Conservation (phyloP, 2,329 filamentous ascomycete species). For the Diaporthe citriasiana region DNA sequence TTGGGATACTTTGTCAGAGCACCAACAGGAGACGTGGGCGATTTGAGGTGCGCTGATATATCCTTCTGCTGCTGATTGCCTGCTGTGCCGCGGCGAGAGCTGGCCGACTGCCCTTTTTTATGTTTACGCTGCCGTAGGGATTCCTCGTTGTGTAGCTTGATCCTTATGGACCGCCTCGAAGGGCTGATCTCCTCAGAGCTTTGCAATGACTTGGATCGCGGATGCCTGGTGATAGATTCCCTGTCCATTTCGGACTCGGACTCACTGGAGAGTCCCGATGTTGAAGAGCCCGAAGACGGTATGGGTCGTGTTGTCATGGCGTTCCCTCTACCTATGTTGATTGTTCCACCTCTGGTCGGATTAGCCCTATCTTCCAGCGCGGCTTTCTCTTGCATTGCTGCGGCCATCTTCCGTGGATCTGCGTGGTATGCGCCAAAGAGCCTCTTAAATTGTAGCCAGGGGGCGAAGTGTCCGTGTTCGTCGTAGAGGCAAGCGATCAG, state of each 20-base stretch:
- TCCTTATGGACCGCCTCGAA: constrained; percentile 85
- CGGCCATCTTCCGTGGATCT: constrained; percentile 64
- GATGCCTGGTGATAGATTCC: constrained; percentile 61
- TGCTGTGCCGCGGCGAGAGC: constrained; percentile 57
- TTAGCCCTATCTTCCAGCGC: constrained; percentile 50
- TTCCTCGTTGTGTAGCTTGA: constrained; percentile 89
- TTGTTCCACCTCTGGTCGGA: constrained; percentile 45
- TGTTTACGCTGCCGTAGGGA: constrained; percentile 80
- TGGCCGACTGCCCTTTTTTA: constrained; percentile 69
- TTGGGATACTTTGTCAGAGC: constrained; percentile 91
- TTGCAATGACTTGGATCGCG: constrained; percentile 73
- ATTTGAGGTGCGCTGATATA: constrained; percentile 88
- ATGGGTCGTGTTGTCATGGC: constrained; percentile 45
- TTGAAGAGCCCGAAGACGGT: constrained; percentile 65
- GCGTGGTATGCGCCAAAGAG: constrained; percentile 67
- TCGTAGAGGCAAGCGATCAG: constrained; percentile 87
- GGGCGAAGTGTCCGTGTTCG: constrained; percentile 82
- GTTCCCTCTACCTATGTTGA: constrained; percentile 44
- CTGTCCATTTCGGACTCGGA: constrained; percentile 72
- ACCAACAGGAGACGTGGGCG: constrained; percentile 86
- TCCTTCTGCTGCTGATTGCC: constrained; percentile 57
- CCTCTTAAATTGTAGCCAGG: constrained; percentile 79
- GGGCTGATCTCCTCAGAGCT: constrained; percentile 76
- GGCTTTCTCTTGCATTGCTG: constrained; percentile 52
- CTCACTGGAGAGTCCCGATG: constrained; percentile 79